A percentile compares a stretch with the other conserved stretches of the same genome.
phyloP scores from a whole-genome alignment of 768 basidiomycete species.

The Russula emetica region DNA sequence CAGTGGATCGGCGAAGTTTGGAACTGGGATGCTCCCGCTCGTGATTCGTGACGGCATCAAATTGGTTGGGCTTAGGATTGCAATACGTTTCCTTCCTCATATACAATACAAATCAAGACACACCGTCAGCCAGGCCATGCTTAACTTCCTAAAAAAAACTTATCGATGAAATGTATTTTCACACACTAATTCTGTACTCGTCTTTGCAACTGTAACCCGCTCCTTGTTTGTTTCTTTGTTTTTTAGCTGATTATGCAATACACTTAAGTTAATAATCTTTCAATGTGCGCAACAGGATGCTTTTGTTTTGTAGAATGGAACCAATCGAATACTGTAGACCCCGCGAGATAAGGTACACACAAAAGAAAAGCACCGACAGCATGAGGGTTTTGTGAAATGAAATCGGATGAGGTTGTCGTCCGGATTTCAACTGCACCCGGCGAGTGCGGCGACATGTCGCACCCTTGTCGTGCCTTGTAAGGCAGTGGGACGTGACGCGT shows the following conservation, averaged over 20 bases:
- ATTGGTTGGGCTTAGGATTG: neutral
- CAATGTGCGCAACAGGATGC: neutral
- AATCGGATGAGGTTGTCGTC: neutral
- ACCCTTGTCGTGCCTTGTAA: too few relatives aligned
- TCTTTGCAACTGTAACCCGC: neutral
- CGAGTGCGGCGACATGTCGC: too few relatives aligned
- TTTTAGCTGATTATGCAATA: neutral
- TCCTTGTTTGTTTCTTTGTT: neutral
- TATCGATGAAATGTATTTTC: neutral
- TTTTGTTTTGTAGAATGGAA: too few relatives aligned
- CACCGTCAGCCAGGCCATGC: neutral
- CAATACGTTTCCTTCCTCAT: neutral
- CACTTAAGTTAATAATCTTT: neutral
- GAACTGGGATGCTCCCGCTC: slow-evolving; percentile 48
- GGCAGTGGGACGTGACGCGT: too few relatives aligned
- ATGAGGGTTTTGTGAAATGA: neutral
- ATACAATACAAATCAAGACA: neutral
- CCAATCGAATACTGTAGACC: too few relatives aligned
- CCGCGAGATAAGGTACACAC: neutral
- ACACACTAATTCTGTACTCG: slow-evolving; percentile 1
- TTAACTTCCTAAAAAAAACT: neutral
- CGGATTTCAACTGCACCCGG: neutral
- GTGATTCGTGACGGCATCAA: neutral
- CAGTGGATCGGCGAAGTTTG: slow-evolving; percentile 77
- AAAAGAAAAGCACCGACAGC: neutral